Evolutionary conservation across 768 basidiomycete genomes (phyloP).

Genomic region (Psilocybe cubensis): DNA sequence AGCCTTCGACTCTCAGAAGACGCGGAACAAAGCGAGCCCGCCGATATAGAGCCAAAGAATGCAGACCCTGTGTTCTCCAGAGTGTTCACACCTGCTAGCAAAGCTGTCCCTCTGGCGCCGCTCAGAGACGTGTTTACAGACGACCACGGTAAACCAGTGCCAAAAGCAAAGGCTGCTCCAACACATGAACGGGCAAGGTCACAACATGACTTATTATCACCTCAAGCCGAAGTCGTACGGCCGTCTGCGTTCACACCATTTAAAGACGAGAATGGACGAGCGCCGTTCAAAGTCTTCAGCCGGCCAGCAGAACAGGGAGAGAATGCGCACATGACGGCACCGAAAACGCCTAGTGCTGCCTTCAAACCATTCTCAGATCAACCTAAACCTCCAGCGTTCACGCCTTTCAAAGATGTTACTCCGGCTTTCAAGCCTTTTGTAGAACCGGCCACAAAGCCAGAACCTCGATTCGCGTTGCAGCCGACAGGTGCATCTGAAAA

Average conservation of each 20-base stretch:
- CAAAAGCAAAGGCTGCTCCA: slow-evolving; percentile 33
- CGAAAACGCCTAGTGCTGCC: slow-evolving; percentile 43
- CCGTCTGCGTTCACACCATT: slow-evolving; percentile 42
- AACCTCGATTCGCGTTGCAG: slow-evolving; percentile 12
- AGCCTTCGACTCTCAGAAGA: slow-evolving; percentile 33
- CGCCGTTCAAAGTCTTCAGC: slow-evolving; percentile 72
- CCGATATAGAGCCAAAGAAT: slow-evolving; percentile 39
- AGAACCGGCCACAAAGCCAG: slow-evolving; percentile 29
- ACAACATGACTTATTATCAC: slow-evolving; percentile 33
- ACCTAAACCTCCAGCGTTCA: slow-evolving; percentile 37
- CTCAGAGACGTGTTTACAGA: slow-evolving; percentile 50
- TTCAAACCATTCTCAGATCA: slow-evolving; percentile 50
- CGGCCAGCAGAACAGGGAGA: slow-evolving; percentile 62
- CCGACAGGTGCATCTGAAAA: slow-evolving; percentile 19
- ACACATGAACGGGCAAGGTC: slow-evolving; percentile 50
- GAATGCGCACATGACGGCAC: slow-evolving; percentile 41
- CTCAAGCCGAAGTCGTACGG: slow-evolving; percentile 20
- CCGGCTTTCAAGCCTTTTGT: slow-evolving; percentile 32
- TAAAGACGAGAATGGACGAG: slow-evolving; percentile 46
- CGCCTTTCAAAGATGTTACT: slow-evolving; percentile 35
- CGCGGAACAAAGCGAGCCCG: slow-evolving; percentile 19
- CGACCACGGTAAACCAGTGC: slow-evolving; percentile 43
- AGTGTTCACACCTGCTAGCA: slow-evolving; percentile 66
- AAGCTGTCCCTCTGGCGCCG: slow-evolving; percentile 38
- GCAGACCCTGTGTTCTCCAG: slow-evolving; percentile 55